Percentiles rank a stretch among this genome's conserved stretches.
These are phyloP conservation scores for Setaria italica DNA, from an alignment of 202 grass and related monocot genomes.

Conservation along the genomic window DNA sequence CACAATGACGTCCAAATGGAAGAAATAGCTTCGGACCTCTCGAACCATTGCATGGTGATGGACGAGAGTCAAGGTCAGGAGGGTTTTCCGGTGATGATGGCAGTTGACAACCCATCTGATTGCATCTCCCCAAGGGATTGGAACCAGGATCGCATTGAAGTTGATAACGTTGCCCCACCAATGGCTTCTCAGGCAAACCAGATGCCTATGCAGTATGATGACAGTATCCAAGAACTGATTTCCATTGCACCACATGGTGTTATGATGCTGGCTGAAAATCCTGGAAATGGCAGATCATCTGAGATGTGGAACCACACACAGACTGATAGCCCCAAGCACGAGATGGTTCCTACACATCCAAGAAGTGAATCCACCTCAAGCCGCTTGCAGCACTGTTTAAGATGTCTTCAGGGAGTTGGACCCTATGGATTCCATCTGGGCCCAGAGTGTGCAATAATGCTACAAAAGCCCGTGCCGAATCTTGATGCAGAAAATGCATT, in stretches of 20 bases:
- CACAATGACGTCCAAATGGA: conserved; percentile 14
- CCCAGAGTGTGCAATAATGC: not conserved
- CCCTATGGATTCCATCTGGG: conserved; percentile 7
- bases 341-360: not conserved
- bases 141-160: conserved; percentile 7
- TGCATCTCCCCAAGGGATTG: not conserved
- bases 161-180: not conserved
- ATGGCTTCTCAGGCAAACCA: conserved; percentile 1
- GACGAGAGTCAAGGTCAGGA: conserved; percentile 10
- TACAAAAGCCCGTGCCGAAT: not conserved
- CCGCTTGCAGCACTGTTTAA: conserved; percentile 8
- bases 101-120: conserved; percentile 18
- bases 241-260: conserved; percentile 1
- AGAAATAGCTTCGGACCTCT: not conserved
- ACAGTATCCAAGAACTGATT: not conserved
- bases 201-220: not conserved
- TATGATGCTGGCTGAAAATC: conserved; percentile 23
- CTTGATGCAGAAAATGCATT: not conserved
- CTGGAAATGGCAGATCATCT: not conserved
- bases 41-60: conserved; percentile 20
- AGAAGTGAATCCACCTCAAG: conserved; percentile 18
- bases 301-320: conserved; percentile 6
- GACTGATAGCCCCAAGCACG: not conserved
- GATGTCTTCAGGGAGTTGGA: conserved; percentile 4
- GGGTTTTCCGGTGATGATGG: not conserved